phyloP scores from a whole-genome alignment of 768 basidiomycete genomes.

The Lactarius trivialis region DNA sequence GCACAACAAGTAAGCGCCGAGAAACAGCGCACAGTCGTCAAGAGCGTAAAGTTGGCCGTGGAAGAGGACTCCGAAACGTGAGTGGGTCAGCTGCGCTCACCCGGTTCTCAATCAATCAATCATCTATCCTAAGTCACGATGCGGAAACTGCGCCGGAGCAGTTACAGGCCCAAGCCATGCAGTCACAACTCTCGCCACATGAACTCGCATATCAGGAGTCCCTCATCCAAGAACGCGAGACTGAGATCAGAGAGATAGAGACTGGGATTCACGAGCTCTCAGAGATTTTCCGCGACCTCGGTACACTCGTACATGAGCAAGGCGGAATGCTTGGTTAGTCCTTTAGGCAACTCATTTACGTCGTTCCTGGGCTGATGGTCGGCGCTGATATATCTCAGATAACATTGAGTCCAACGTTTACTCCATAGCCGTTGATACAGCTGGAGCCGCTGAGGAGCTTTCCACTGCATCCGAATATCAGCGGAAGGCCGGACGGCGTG shows the following conservation, averaged over 20 bases:
- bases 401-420: conserved; percentile 94
- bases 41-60: conserved; percentile 76
- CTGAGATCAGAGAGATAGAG: conserved; percentile 94
- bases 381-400: conserved; percentile 41
- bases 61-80: conserved; percentile 54
- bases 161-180: conserved; percentile 63
- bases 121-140: conserved; percentile 1
- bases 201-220: conserved; percentile 96
- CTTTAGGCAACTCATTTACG: conserved; percentile 7
- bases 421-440: conserved; percentile 76
- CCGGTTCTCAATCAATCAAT: background rate
- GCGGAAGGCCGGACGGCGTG: conserved; percentile 84
- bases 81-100: conserved; percentile 14
- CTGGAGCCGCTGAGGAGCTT: conserved; percentile 79
- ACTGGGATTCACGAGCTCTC: conserved; percentile 92
- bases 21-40: conserved; percentile 81
- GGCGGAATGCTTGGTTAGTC: conserved; percentile 85
- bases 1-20: conserved; percentile 89
- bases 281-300: conserved; percentile 94
- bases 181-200: conserved; percentile 74
- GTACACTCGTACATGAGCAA: conserved; percentile 90
- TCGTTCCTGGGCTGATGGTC: background rate
- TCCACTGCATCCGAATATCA: conserved; percentile 89
- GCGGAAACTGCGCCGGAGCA: conserved; percentile 44
- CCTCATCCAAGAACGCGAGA: conserved; percentile 88